Base-by-base conservation (phyloP, 176 grass and related monocot species). In the Otatea glauca region DNA sequence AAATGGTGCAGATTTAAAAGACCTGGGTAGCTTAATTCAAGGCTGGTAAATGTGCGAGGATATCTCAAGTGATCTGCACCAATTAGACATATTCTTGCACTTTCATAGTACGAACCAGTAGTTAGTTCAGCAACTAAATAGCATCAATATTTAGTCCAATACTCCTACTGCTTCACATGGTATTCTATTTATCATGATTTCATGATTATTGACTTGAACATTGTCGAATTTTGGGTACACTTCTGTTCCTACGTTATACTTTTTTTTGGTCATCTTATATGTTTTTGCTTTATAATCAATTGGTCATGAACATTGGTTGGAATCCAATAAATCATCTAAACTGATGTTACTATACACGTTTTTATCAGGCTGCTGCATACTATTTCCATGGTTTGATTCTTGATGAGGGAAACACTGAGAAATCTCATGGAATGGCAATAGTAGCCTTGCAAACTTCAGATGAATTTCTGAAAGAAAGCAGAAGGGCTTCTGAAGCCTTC, bases 371-470 rank as follows among this genome's bases (percentile, higher is more conserved):
- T 73, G 93, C 91, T 72, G 97, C 93, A 68, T 96, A 99, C 74
- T 99, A 99, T 85, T 99, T 96, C 84, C 97, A 96, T 67, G 97
- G 97, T 86, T 77, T 94, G 87, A 99, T 99, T 87, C 97, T 99
- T 65, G 93, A 99, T 32, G 97, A 99, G 80, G 93, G 97, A 85
- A 99, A 99, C 74, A 96, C 91, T 2, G 97, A 99, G 81, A 99
- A 99, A 94, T 99, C 93, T 60, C 97, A 94, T 10, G 89, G 91
- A 83, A 93, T 95, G 89, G 91, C 97, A 79, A 73, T 88, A 64
- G 93, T 91, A 60, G 90, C 97, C 68, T 88, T 96, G 7, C 90
- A 99, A 76, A 90, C 91, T 76, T 93, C n/a, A 23, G 93, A 96
- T 27, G 97, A 94, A 74, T 94, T 94, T 88, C 83, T 99, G 15